Percentiles rank a stretch among this genome's conserved stretches.
Evolutionary conservation across 2,329 filamentous ascomycete genomes (phyloP).

Genomic region (Cercospora canescens): DNA sequence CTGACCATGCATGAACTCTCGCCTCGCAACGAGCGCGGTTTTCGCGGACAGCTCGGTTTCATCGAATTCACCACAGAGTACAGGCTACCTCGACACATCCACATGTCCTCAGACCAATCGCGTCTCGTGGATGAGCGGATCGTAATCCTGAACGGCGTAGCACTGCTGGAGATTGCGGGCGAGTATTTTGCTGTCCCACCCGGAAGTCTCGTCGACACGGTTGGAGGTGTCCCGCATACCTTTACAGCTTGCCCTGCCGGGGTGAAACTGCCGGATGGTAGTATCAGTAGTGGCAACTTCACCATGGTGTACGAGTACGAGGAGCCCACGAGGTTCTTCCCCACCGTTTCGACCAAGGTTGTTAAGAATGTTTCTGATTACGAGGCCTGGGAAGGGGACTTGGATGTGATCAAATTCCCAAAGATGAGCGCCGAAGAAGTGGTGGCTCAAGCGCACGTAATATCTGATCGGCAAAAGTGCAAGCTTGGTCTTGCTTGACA

Average conservation of each 20-base stretch:
- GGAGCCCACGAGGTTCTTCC: constrained; percentile 25
- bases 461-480: constrained; percentile 16
- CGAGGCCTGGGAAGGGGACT: constrained; percentile 20
- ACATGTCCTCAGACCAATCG: constrained; percentile 23
- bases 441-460: constrained; percentile 19
- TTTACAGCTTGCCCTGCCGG: constrained; percentile 28
- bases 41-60: constrained; percentile 23
- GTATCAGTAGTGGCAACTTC: constrained; percentile 22
- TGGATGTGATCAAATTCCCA: constrained; percentile 26
- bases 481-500: constrained; percentile 13
- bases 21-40: constrained; percentile 22
- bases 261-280: constrained; percentile 25
- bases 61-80: constrained; percentile 25
- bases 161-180: constrained; percentile 24
- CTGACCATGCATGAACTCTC: constrained; percentile 26
- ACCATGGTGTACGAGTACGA: constrained; percentile 31
- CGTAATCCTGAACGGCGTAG: constrained; percentile 25
- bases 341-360: constrained; percentile 19
- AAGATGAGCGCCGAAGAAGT: constrained; percentile 20
- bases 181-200: constrained; percentile 23
- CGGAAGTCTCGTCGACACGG: constrained; percentile 24
- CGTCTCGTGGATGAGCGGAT: constrained; percentile 25
- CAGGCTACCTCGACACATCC: constrained; percentile 27
- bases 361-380: constrained; percentile 17
- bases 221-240: constrained; percentile 26